Evolutionary conservation across 192 early-diverging fungal species (phyloP), one percentile per base, ranked within the genome.

Genomic region (Radiomyces spectabilis): DNA sequence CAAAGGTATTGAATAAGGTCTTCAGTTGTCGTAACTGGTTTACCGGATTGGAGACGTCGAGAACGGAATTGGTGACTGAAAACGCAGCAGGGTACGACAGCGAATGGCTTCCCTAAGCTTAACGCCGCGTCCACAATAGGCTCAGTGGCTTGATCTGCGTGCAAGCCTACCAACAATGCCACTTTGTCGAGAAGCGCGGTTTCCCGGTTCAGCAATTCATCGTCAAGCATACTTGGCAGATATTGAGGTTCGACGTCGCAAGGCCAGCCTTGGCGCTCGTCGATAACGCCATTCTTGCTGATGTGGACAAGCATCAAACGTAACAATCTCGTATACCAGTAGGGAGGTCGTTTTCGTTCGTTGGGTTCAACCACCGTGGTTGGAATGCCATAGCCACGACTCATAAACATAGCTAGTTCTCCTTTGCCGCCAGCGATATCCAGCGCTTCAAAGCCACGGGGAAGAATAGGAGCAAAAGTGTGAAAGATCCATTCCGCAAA

Each of bases 71-170:
- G 72, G 27, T 75, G 61, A 24, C 68, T 65, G 55, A 81, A 81
- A 9, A 81, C 79, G 58, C 79, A 79, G 35, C 79, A 81, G 7
- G 79, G 79, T 5, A 81, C 68, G 3, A 81, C 59, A 2, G 78
- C 80, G 56, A 82, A 82, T 2, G 80, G 71, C 26, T 75, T 77
- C 3, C 62, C 58, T 4, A 51, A 32, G 30, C 47, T 41, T 30
- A 82, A 33, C 0, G 78, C 80, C 1, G 56, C 52, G 13, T 77
- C 66, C 5, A 82, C 78, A 57, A 82, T 80, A 1, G 74, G 69
- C 19, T 76, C 78, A n/a, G 80, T 82, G 0, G 80, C 80, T 51
- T 79, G 75, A 48, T 82, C 80, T 2, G 80, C 69, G 45, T 82
- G 80, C 3, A 82, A 52, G 0, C 80, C 80, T 49, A 80, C 69